Evolutionary conservation across 139 green algal genomes (phyloP).

Genomic region (Coccomyxa sp.): DNA sequence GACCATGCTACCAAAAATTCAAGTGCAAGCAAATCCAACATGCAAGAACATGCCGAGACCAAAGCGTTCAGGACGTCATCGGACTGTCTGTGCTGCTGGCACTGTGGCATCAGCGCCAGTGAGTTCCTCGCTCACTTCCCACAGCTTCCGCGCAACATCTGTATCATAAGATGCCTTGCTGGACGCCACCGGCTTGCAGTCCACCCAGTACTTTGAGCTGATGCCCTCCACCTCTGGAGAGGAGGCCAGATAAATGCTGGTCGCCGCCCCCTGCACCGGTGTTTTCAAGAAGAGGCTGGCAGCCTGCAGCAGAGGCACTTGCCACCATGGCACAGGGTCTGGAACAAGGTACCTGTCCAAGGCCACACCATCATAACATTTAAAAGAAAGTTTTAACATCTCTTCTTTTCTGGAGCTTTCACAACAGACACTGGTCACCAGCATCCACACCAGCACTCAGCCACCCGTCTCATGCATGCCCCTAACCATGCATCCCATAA

Average conservation of each 20-base stretch:
- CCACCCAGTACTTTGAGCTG: conserved; percentile 67
- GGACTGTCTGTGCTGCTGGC: too few relatives aligned
- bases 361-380: not conserved
- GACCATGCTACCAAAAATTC: too few relatives aligned
- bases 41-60: too few relatives aligned
- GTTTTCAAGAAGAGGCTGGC: conserved; percentile 31
- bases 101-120: not conserved
- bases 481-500: too few relatives aligned
- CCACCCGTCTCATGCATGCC: not conserved
- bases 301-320: conserved; percentile 25
- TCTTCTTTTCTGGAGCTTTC: not conserved
- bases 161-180: conserved; percentile 26
- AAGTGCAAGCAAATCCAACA: too few relatives aligned
- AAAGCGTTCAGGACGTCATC: too few relatives aligned
- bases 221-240: conserved; percentile 56
- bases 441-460: not conserved
- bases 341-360: conserved; percentile 21
- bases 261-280: conserved; percentile 60
- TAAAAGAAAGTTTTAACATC: not conserved
- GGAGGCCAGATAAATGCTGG: conserved; percentile 71
- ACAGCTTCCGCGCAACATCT: conserved; percentile 39
- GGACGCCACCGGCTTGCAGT: conserved; percentile 40
- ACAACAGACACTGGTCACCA: not conserved
- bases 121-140: conserved; percentile 59
- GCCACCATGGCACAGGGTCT: conserved; percentile 28